Percentiles rank a stretch among this genome's conserved stretches.
These are phyloP conservation scores for Fusarium scirpi DNA, from an alignment of 2,329 filamentous ascomycete genomes.

Conservation along the genomic window DNA sequence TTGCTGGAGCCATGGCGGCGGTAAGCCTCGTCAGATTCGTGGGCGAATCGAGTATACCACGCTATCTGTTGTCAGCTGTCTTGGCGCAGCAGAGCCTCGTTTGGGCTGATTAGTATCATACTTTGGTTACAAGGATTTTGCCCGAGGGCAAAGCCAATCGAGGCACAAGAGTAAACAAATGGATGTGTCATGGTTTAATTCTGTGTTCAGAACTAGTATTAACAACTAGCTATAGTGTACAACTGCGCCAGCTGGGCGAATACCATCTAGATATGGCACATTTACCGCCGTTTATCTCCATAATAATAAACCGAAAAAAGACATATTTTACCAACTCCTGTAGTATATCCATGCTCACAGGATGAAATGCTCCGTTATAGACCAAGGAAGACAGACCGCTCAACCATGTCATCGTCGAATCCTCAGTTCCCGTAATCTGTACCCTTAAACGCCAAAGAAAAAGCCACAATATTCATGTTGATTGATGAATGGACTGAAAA, in stretches of 20 bases:
- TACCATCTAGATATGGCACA: slow-evolving; percentile 8
- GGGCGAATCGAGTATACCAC: slow-evolving; percentile 33
- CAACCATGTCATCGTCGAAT: slow-evolving; percentile 17
- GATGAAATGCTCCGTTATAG: slow-evolving; percentile 34
- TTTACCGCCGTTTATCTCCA: slow-evolving; percentile 16
- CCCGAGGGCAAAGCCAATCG: background rate
- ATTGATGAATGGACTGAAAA: background rate
- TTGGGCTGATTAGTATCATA: slow-evolving; percentile 15
- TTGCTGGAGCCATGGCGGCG: slow-evolving; percentile 29
- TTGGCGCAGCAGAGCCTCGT: slow-evolving; percentile 40
- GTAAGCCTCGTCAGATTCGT: slow-evolving; percentile 33
- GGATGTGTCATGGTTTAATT: slow-evolving; percentile 2
- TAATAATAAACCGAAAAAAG: slow-evolving; percentile 17
- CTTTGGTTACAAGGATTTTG: background rate
- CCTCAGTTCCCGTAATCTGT: slow-evolving; percentile 18
- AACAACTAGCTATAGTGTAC: slow-evolving; percentile 27
- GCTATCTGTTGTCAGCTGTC: slow-evolving; percentile 34
- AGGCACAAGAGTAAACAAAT: background rate
- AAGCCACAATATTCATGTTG: background rate
- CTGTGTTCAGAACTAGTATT: slow-evolving; percentile 23
- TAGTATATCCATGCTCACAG: slow-evolving; percentile 27
- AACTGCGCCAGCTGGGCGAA: slow-evolving; percentile 24
- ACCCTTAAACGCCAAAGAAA: slow-evolving; percentile 40
- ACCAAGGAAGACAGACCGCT: slow-evolving; percentile 22
- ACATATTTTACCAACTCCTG: slow-evolving; percentile 42